Evolutionary conservation across 495 filamentous ascomycete species (phyloP).

Genomic region (Recurvomyces mirabilis): DNA sequence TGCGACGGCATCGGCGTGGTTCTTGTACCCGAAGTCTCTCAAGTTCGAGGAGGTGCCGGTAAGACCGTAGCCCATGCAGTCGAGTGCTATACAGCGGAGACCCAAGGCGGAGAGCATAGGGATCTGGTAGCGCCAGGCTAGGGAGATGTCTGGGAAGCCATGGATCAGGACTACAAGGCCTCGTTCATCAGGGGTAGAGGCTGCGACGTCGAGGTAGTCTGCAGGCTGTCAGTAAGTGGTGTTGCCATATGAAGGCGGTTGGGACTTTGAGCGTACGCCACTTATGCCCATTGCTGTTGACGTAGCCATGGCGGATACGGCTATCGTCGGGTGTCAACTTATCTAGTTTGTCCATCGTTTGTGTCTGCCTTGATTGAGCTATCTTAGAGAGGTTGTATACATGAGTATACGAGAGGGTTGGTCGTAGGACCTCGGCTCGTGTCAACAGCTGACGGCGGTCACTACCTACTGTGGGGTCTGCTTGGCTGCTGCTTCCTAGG

Average conservation of each 20-base stretch:
- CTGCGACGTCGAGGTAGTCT: constrained; percentile 24
- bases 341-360: constrained; percentile 13
- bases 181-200: constrained; percentile 2
- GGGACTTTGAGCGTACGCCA: constrained; percentile 23
- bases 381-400: neutral
- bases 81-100: constrained; percentile 62
- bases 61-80: constrained; percentile 50
- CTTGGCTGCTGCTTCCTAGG: too few relatives aligned
- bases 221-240: neutral
- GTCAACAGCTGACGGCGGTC: too few relatives aligned
- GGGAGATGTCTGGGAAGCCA: constrained; percentile 56
- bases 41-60: constrained; percentile 30
- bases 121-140: constrained; percentile 76
- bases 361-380: neutral
- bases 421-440: too few relatives aligned
- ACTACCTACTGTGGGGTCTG: too few relatives aligned
- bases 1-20: constrained; percentile 57
- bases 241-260: neutral
- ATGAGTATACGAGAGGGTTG: too few relatives aligned
- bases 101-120: constrained; percentile 57
- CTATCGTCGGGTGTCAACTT: constrained; percentile 27
- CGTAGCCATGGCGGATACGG: constrained; percentile 27
- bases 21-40: constrained; percentile 53
- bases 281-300: constrained; percentile 27
- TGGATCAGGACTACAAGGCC: constrained; percentile 36